Evolutionary conservation across 306 rosid species (phyloP).

Genomic region (Bauhinia variegata): DNA sequence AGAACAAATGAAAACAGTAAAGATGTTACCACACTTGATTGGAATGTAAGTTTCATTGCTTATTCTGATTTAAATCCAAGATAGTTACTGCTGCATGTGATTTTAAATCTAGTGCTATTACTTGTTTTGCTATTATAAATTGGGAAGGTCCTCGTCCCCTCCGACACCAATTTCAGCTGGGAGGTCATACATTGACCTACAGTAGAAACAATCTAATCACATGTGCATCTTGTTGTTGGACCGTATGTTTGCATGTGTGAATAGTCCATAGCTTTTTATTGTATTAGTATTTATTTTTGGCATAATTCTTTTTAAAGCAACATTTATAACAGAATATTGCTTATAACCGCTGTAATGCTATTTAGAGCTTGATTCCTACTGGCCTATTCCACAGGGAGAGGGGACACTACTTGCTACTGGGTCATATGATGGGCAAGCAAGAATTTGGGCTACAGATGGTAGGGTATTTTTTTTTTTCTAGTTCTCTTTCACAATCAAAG

Average conservation of each 20-base stretch:
- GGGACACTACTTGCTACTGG: constrained; percentile 97
- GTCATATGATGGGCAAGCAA: constrained; percentile 95
- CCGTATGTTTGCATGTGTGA: background rate
- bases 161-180: background rate
- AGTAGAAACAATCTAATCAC: no score
- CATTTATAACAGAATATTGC: no score
- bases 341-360: no score
- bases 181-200: background rate
- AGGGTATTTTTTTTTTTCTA: constrained; percentile 31
- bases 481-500: background rate
- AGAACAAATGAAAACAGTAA: constrained; percentile 76
- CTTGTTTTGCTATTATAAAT: background rate
- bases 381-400: constrained; percentile 59
- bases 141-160: background rate
- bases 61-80: constrained; percentile 32
- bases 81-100: constrained; percentile 5
- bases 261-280: no score
- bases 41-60: constrained; percentile 77
- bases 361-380: constrained; percentile 10
- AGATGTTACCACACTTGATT: constrained; percentile 92
- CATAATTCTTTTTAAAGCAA: no score
- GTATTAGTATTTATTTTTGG: no score
- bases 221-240: constrained; percentile 4
- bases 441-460: constrained; percentile 90
- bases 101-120: constrained; percentile 13